Evolutionary conservation across 371 early-diverging fungal species (phyloP).

Genomic region (Zancudomyces culisetae): DNA sequence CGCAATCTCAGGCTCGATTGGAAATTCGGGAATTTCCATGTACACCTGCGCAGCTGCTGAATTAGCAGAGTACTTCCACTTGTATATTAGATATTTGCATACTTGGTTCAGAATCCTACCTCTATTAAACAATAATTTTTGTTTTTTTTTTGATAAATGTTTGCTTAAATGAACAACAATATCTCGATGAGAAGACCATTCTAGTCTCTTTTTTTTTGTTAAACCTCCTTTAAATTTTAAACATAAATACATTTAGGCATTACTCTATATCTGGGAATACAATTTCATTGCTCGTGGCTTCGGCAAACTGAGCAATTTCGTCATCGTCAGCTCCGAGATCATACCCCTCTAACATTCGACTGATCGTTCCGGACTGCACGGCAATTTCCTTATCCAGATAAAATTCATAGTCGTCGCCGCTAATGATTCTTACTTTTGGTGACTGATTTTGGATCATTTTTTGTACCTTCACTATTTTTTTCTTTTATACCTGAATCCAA

Average conservation of each 20-base stretch:
- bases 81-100: conserved; percentile 76
- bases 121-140: conserved; percentile 21
- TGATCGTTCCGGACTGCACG: conserved; percentile 75
- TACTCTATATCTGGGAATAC: conserved; percentile 58
- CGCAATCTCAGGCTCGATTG: conserved; percentile 70
- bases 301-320: conserved; percentile 60
- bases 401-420: conserved; percentile 79
- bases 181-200: too few relatives aligned
- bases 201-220: too few relatives aligned
- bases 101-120: conserved; percentile 80
- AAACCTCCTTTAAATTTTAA: too few relatives aligned
- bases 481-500: too few relatives aligned
- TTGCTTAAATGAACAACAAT: too few relatives aligned
- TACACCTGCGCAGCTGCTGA: too few relatives aligned
- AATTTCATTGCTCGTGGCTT: conserved; percentile 69
- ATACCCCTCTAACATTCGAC: too few relatives aligned
- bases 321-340: too few relatives aligned
- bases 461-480: too few relatives aligned
- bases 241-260: not conserved
- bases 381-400: conserved; percentile 74
- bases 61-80: conserved; percentile 33
- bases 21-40: conserved; percentile 73
- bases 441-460: too few relatives aligned
- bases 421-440: conserved; percentile 30
- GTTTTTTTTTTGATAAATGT: not conserved